Evolutionary conservation across 306 rosid species (phyloP).

Genomic region (Lupinus albus): DNA sequence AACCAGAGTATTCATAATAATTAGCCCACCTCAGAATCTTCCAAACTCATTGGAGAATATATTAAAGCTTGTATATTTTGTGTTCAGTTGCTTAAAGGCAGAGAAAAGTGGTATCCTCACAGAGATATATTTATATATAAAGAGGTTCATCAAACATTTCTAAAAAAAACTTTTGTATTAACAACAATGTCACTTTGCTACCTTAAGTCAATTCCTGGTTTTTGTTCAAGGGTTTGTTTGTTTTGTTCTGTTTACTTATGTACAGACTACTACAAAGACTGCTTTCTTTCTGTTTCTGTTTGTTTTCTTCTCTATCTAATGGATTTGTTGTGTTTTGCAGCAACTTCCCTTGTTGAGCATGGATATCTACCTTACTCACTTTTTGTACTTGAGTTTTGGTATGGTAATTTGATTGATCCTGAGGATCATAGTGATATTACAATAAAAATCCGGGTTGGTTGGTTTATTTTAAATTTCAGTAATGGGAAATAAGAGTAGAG

Average conservation of each 20-base stretch:
- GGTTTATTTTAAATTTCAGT: conserved; percentile 9
- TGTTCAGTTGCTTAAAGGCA: conserved; percentile 47
- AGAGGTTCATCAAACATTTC: conserved; percentile 41
- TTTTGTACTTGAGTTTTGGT: conserved; percentile 15
- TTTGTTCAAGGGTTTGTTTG: conserved; percentile 54
- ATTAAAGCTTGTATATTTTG: conserved; percentile 51
- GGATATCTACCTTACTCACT: conserved; percentile 38
- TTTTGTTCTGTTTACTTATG: conserved; percentile 18
- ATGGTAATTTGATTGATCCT: conserved; percentile 36
- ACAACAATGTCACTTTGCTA: conserved; percentile 53
- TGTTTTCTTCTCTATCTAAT: conserved; percentile 32
- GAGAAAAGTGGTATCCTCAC: conserved; percentile 29
- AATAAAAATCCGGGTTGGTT: conserved; percentile 31
- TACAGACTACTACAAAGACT: too few relatives aligned
- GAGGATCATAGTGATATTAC: conserved; percentile 17
- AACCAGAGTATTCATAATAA: conserved; percentile 41
- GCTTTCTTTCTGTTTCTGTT: conserved; percentile 31
- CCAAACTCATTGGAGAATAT: conserved; percentile 72
- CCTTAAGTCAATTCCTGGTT: conserved; percentile 53
- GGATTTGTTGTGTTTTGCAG: conserved; percentile 44
- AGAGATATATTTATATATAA: conserved; percentile 12
- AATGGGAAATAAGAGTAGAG: conserved; percentile 55
- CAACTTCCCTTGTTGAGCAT: conserved; percentile 22
- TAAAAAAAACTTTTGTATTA: conserved; percentile 26
- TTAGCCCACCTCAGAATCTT: conserved; percentile 59